Conservation (phyloP, 108 stramenopile species). For the Seminavis robusta region DNA sequence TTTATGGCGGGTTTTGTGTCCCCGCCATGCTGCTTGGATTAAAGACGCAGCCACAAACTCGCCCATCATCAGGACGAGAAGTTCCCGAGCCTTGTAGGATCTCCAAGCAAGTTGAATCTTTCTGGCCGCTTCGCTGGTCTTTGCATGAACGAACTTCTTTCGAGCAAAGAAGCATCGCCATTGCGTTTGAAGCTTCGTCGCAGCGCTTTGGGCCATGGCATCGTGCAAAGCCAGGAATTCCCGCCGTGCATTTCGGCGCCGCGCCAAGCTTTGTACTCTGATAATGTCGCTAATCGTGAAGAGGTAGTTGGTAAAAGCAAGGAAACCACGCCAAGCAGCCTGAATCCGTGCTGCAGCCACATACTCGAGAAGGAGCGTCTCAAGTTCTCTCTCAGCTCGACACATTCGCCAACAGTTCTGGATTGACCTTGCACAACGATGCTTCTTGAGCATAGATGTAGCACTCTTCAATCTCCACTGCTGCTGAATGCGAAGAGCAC, state of each 20-base stretch:
- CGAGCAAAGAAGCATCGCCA: background rate
- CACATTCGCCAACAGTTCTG: too few relatives aligned
- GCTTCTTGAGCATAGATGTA: too few relatives aligned
- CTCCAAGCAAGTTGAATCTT: too few relatives aligned
- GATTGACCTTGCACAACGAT: too few relatives aligned
- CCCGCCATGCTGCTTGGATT: background rate
- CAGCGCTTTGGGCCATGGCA: background rate
- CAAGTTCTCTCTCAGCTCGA: too few relatives aligned
- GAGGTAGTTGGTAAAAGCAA: background rate
- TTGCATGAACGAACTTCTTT: background rate
- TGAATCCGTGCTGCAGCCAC: conserved; percentile 18
- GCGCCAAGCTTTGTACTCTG: conserved; percentile 23
- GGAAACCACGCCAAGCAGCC: conserved; percentile 13
- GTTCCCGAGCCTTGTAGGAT: too few relatives aligned
- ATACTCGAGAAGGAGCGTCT: too few relatives aligned
- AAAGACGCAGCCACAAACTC: background rate
- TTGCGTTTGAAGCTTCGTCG: background rate
- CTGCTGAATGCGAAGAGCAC: too few relatives aligned
- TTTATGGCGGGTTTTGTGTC: background rate
- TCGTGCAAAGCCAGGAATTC: background rate
- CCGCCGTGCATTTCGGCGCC: background rate
- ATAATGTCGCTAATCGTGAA: conserved; percentile 16
- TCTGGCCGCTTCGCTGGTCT: too few relatives aligned
- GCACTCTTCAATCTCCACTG: too few relatives aligned
- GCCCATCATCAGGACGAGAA: too few relatives aligned